Evolutionary conservation across 2,329 filamentous ascomycete species (phyloP), one percentile per base, ranked within the genome.

Genomic region (Alternaria consortialis): DNA sequence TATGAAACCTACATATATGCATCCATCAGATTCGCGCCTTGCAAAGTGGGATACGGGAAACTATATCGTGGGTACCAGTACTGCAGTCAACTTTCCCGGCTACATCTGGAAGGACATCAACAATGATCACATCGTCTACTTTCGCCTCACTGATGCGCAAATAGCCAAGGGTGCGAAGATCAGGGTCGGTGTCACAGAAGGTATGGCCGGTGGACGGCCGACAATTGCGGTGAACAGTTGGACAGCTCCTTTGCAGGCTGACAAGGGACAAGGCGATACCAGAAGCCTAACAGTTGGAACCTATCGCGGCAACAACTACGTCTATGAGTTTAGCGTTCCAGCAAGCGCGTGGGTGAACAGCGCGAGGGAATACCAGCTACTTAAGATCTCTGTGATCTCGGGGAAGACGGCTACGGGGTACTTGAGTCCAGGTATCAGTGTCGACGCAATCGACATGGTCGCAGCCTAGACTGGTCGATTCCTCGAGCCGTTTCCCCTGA

Each of bases 21-120:
- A 81, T 53, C 79, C 79, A 3, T 80, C 68, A 4, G 70, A 72
- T 51, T 77, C 78, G 0, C 69, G 68, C 9, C 75, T 74, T 25
- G 62, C 74, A 5, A 68, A 69, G 3, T 77, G 70, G 56, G 63
- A 68, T 20, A 42, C 65, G 6, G 43, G 57, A 42, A 70, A 70
- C 50, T 71, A 60, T 40, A 71, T 73, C 37, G 52, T 72, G 12
- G 68, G 69, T 9, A 72, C 63, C 15, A 59, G 58, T 17, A 31
- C 42, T 4, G 27, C 58, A 1, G 60, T 51, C 34, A 47, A 58
- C 37, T 80, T 82, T 67, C 80, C 80, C 0, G 77, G 78, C 2
- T 82, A 82, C 61, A 80, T 82, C 56, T 81, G 79, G 79, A 74
- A 77, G 32, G 79, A 79, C 43, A 58, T 81, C 51, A 81, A 81